A percentile compares a stretch with the other conserved stretches of the same genome.
Evolutionary conservation across 805 yeast genomes (phyloP).

Genomic region (Wickerhamomyces xylosicus): DNA sequence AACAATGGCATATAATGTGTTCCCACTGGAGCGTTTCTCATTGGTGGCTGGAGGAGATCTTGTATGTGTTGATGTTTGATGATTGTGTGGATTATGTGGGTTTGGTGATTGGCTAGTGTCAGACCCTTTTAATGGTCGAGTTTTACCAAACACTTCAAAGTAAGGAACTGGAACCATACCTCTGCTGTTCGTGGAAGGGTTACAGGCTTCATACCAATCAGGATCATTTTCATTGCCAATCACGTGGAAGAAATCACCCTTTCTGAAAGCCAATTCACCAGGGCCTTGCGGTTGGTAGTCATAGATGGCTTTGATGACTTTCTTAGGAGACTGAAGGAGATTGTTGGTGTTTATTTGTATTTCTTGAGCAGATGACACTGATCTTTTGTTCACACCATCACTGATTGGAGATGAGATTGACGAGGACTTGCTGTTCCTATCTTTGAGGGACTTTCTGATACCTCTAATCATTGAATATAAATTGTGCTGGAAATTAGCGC

Average conservation of each 20-base stretch:
- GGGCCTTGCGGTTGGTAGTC: constrained; percentile 72
- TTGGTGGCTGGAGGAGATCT: constrained; percentile 16
- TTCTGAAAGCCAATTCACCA: constrained; percentile 66
- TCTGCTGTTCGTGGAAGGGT: constrained; percentile 64
- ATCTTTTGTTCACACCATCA: constrained; percentile 8
- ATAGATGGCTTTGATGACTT: constrained; percentile 74
- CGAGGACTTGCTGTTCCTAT: constrained; percentile 15
- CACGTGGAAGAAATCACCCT: constrained; percentile 88
- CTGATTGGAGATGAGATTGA: constrained; percentile 18
- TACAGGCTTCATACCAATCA: constrained; percentile 79
- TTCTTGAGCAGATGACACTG: constrained; percentile 16
- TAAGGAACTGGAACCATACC: constrained; percentile 86
- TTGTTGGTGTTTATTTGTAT: constrained; percentile 13
- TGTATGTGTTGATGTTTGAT: constrained; percentile 7
- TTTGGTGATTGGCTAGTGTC: too few relatives aligned
- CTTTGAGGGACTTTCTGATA: constrained; percentile 20
- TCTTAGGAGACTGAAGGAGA: constrained; percentile 48
- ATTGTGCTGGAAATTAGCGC: too few relatives aligned
- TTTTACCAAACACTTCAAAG: constrained; percentile 68
- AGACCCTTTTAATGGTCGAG: constrained; percentile 27
- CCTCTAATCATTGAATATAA: constrained; percentile 12
- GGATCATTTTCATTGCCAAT: constrained; percentile 45
- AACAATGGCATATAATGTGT: constrained; percentile 71
- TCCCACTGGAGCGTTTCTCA: constrained; percentile 7
- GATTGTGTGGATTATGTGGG: too few relatives aligned